Evolutionary conservation across 2,329 filamentous ascomycete species (phyloP).

Genomic region (Elsinoe batatas): DNA sequence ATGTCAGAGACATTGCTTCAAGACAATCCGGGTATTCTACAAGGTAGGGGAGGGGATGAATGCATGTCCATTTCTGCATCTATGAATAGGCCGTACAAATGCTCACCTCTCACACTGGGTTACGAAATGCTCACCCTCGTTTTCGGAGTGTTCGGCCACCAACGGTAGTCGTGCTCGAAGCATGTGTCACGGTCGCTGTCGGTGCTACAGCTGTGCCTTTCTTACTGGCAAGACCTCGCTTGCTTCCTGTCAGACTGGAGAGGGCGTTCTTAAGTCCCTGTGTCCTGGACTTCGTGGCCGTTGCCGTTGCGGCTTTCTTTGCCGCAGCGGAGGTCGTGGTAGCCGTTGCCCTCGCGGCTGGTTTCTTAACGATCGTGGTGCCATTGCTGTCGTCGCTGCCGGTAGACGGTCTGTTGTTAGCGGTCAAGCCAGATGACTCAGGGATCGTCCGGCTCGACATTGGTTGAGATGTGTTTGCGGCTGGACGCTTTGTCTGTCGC

Average conservation of each 20-base stretch:
- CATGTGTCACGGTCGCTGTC: conserved; percentile 23
- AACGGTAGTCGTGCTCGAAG: conserved; percentile 21
- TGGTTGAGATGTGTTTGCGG: conserved; percentile 26
- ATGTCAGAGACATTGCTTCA: neutral
- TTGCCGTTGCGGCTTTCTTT: conserved; percentile 14
- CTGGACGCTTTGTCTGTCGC: conserved; percentile 45
- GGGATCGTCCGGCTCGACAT: neutral
- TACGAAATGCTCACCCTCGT: conserved; percentile 14
- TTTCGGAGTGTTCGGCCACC: conserved; percentile 12
- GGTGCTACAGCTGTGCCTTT: conserved; percentile 32
- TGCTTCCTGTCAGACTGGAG: conserved; percentile 40
- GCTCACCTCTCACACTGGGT: conserved; percentile 11
- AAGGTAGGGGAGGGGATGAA: neutral
- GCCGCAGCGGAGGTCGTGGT: conserved; percentile 19
- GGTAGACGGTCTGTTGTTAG: conserved; percentile 21
- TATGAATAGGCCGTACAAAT: conserved; percentile 1
- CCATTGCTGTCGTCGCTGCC: conserved; percentile 51
- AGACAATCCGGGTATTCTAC: neutral
- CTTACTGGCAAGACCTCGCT: conserved; percentile 32
- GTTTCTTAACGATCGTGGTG: conserved; percentile 54
- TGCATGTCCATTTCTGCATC: neutral
- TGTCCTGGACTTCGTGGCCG: conserved; percentile 23
- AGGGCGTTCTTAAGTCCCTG: conserved; percentile 48
- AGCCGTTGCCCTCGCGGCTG: conserved; percentile 18
- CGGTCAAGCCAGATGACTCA: conserved; percentile 17